Evolutionary conservation across 495 filamentous ascomycete genomes (phyloP).

Genomic region (Neurospora africana): DNA sequence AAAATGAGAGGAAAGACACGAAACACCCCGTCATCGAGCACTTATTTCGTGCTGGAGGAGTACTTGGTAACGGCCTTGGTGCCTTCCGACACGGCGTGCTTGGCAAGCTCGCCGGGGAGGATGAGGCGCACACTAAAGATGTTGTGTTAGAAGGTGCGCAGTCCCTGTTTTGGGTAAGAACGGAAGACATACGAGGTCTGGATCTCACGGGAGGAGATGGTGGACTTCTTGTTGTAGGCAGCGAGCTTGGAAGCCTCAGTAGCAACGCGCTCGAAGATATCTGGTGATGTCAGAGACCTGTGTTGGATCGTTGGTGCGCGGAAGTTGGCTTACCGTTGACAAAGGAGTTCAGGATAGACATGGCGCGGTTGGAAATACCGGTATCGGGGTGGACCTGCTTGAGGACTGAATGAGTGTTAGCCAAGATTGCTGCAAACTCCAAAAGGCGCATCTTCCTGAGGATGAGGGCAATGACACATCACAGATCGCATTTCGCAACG

Average conservation of each 20-base stretch:
- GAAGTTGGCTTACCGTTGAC: slow-evolving; percentile 68
- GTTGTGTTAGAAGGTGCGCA: slow-evolving; percentile 1
- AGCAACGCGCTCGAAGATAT: slow-evolving; percentile 99
- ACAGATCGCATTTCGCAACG: background rate
- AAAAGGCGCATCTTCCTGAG: background rate
- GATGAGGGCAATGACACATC: background rate
- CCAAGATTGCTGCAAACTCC: background rate
- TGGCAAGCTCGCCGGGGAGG: slow-evolving; percentile 94
- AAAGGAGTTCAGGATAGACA: slow-evolving; percentile 99
- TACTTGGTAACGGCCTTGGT: slow-evolving; percentile 99
- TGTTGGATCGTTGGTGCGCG: background rate
- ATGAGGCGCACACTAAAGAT: slow-evolving; percentile 70
- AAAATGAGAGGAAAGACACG: slow-evolving; percentile 29
- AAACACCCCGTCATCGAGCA: slow-evolving; percentile 22
- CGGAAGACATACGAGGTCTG: slow-evolving; percentile 70
- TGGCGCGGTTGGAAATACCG: slow-evolving; percentile 99
- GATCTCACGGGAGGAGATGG: slow-evolving; percentile 98
- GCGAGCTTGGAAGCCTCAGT: slow-evolving; percentile 98
- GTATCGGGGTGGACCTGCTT: slow-evolving; percentile 99
- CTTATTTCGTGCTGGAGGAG: slow-evolving; percentile 98
- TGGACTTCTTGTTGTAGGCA: slow-evolving; percentile 99
- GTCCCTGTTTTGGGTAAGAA: slow-evolving; percentile 5
- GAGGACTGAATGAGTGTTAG: slow-evolving; percentile 53
- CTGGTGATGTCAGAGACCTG: slow-evolving; percentile 38
- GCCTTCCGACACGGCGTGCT: slow-evolving; percentile 98